Evolutionary conservation across 768 basidiomycete species (phyloP), one percentile per base, ranked within the genome.

Genomic region (Brasilioporus rufonigricans): DNA sequence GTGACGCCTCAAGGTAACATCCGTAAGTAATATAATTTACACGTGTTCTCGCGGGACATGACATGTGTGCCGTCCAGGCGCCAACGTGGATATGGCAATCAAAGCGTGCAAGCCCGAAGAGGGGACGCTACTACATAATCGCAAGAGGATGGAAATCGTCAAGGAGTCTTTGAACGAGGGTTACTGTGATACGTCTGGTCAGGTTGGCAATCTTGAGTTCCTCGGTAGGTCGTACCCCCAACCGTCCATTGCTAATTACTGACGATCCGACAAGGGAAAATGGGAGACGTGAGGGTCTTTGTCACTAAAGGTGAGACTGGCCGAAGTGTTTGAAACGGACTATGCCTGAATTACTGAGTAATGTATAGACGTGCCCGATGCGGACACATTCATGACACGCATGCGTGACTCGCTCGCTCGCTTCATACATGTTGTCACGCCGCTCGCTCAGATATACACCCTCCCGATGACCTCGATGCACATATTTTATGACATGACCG

Each of bases 401-500:
- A 85, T 87, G 65, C 73, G 73, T n/a, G 80, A 83, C 31, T 66
- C 78, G 0, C 72, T 91, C 19, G 80, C 81, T 24, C 82, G 91
- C 19, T 94, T 97, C 67, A 81, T 91, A 23, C 75, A 83, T 48
- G 73, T 94, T 35, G 75, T 94, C 50, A 71, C 73, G 0, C 83
- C 85, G 0, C 77, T 98, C 19, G 79, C 83, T 5, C 67, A 76
- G 29, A 76, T 95, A 16, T 98, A 92, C 69, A 77, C 79, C 59
- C 80, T 98, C 33, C 85, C 92, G 1, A 71, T 84, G 26, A 72
- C 80, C 0, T 87, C 87, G 44, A 62, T 97, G 54, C 91, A 96
- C 62, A 80, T 99, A 6, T 98, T 98, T 69, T 88, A 85, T 70
- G 95, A 98, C 65, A 67, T 77, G 21, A 73, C 75, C 5, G 95